A percentile compares a stretch with the other conserved stretches of the same genome.
Evolutionary conservation across 371 early-diverging fungal species (phyloP).

Genomic region (Mucor mucedo): DNA sequence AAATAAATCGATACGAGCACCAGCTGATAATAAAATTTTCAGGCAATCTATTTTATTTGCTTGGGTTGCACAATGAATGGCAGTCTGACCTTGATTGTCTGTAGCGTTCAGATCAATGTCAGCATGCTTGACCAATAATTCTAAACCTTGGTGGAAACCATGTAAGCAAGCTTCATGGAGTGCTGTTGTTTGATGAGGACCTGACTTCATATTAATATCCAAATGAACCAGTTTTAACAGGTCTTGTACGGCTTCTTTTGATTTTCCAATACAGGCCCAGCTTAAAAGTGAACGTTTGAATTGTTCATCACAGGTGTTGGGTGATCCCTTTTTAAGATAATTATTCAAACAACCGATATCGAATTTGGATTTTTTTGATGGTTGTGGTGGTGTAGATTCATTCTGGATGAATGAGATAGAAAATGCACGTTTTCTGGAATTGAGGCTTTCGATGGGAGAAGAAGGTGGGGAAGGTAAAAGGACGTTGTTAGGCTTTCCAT

Average conservation of each 20-base stretch:
- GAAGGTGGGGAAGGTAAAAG: conserved; percentile 41
- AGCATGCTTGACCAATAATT: conserved; percentile 33
- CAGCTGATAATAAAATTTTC: conserved; percentile 25
- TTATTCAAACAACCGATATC: conserved; percentile 20
- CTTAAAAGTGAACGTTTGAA: conserved; percentile 33
- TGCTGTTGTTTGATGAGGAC: conserved; percentile 40
- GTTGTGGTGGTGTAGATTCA: conserved; percentile 10
- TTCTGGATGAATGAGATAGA: conserved; percentile 26
- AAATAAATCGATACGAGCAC: conserved; percentile 37
- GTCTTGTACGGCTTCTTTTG: conserved; percentile 30
- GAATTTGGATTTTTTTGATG: conserved; percentile 16
- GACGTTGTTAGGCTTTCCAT: neutral
- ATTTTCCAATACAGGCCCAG: conserved; percentile 46
- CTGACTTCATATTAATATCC: conserved; percentile 36
- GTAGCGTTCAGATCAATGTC: conserved; percentile 33
- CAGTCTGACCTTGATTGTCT: conserved; percentile 34
- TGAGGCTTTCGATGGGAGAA: conserved; percentile 27
- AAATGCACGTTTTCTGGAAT: conserved; percentile 37
- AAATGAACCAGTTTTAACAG: conserved; percentile 32
- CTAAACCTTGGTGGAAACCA: conserved; percentile 39
- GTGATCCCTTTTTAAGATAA: conserved; percentile 35
- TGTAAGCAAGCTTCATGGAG: conserved; percentile 44
- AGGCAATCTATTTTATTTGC: conserved; percentile 34
- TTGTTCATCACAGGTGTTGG: conserved; percentile 30
- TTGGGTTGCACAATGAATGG: conserved; percentile 43